These are phyloP conservation scores for Cardiospermum halicacabum DNA, from an alignment of 345 rosid species.

Conservation along the genomic window DNA sequence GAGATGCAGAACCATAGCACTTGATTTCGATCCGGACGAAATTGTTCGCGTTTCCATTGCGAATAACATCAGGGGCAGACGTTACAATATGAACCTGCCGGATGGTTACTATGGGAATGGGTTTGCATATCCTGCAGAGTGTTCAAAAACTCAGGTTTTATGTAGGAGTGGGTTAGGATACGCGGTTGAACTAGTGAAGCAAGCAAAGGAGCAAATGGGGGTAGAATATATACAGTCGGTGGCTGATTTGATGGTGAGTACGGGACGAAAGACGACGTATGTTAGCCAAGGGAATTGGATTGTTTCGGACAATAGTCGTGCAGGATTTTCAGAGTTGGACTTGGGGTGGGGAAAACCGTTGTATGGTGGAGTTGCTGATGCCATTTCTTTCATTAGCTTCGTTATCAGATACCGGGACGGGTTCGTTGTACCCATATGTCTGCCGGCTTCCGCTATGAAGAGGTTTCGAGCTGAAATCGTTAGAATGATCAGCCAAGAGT, in stretches of 20 bases:
- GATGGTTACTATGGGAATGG: slow-evolving; percentile 27
- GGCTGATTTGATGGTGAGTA: slow-evolving; percentile 13
- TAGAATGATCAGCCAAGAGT: neutral
- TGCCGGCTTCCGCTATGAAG: slow-evolving; percentile 18
- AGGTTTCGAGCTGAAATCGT: slow-evolving; percentile 15
- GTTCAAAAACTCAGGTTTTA: slow-evolving; percentile 11
- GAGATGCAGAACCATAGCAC: slow-evolving; percentile 21
- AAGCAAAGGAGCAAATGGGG: slow-evolving; percentile 8
- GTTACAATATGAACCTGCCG: slow-evolving; percentile 7
- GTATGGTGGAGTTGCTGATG: slow-evolving; percentile 14
- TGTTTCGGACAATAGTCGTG: neutral
- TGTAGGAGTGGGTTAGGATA: neutral
- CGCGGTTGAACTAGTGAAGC: slow-evolving; percentile 17
- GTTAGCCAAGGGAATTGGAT: neutral
- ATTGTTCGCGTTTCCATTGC: slow-evolving; percentile 1
- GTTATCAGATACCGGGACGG: slow-evolving; percentile 17
- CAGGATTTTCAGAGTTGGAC: slow-evolving; percentile 14
- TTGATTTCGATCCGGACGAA: slow-evolving; percentile 11
- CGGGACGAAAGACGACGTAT: slow-evolving; percentile 3
- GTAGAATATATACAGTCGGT: slow-evolving; percentile 13
- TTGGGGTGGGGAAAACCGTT: slow-evolving; percentile 25
- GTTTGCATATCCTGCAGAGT: slow-evolving; percentile 9
- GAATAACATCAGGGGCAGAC: slow-evolving; percentile 7
- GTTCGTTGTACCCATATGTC: slow-evolving; percentile 9
- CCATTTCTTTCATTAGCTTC: neutral